phyloP scores from a whole-genome alignment of 78 protist species.

The Bigelowiella natans region DNA sequence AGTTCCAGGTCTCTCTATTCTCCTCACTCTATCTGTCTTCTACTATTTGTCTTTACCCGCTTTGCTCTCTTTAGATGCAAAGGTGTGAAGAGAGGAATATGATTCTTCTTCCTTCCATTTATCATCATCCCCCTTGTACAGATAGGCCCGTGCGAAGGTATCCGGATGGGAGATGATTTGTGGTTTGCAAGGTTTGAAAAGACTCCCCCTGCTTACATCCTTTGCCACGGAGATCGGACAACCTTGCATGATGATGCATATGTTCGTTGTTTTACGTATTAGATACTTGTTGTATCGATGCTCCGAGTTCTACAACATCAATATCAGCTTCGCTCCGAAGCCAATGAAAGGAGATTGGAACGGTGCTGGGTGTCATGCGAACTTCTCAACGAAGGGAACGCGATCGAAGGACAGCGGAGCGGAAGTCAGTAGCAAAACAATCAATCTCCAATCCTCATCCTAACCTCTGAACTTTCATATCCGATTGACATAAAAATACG shows the following conservation, averaged over 20 bases:
- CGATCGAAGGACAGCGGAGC: conserved; percentile 46
- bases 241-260: neutral
- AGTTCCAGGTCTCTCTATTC: conserved; percentile 77
- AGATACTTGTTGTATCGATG: conserved; percentile 37
- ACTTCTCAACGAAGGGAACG: conserved; percentile 68
- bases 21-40: too few species aligned
- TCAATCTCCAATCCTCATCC: neutral
- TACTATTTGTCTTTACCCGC: neutral
- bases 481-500: neutral
- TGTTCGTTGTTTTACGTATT: neutral
- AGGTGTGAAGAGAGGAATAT: neutral
- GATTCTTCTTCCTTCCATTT: neutral
- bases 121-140: too few species aligned
- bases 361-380: conserved; percentile 84
- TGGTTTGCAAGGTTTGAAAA: conserved; percentile 12
- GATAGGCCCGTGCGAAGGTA: conserved; percentile 75
- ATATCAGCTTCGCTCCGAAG: conserved; percentile 67
- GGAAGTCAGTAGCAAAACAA: too few species aligned
- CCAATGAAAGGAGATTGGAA: conserved; percentile 81
- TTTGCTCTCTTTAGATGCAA: neutral
- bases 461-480: neutral
- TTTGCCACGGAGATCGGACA: neutral
- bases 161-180: conserved; percentile 62
- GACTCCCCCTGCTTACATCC: too few species aligned
- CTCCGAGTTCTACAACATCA: conserved; percentile 51